Evolutionary conservation across 805 yeast genomes (phyloP).

Genomic region (Starmerella cellae): DNA sequence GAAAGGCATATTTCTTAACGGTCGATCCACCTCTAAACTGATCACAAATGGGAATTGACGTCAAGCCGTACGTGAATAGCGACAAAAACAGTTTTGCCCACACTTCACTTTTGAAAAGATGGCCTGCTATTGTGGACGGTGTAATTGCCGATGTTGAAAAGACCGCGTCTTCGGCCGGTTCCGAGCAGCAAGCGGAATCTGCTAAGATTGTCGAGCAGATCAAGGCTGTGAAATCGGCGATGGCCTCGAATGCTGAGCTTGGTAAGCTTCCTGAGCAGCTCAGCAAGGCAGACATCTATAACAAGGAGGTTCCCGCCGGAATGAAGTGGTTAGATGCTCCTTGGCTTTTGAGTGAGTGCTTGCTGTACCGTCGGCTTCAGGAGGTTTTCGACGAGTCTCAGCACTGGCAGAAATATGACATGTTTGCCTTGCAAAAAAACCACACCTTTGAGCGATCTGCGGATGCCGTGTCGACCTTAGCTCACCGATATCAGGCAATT

Average conservation of each 20-base stretch:
- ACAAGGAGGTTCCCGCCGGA: slow-evolving; percentile 30
- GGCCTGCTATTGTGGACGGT: slow-evolving; percentile 72
- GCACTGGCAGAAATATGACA: slow-evolving; percentile 49
- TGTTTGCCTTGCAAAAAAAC: slow-evolving; percentile 58
- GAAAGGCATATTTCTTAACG: too few species aligned
- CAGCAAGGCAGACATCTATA: slow-evolving; percentile 41
- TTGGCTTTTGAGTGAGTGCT: slow-evolving; percentile 82
- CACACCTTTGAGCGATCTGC: slow-evolving; percentile 62
- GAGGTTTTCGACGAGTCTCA: slow-evolving; percentile 24
- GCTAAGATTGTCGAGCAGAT: slow-evolving; percentile 33
- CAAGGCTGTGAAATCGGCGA: slow-evolving; percentile 29
- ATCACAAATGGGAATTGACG: too few species aligned
- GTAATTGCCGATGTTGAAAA: slow-evolving; percentile 50
- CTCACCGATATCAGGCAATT: slow-evolving; percentile 44
- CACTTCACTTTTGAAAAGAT: slow-evolving; percentile 62
- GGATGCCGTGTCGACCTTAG: slow-evolving; percentile 68
- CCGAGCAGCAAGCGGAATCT: slow-evolving; percentile 35
- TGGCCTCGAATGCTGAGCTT: slow-evolving; percentile 31
- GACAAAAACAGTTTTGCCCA: slow-evolving; percentile 72
- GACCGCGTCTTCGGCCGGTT: slow-evolving; percentile 24
- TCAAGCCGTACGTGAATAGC: slow-evolving; percentile 17
- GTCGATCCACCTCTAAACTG: too few species aligned
- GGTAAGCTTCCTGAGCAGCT: slow-evolving; percentile 35
- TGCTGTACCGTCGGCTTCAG: slow-evolving; percentile 48
- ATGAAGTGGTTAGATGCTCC: slow-evolving; percentile 71